These are phyloP conservation scores for Dryas drummondii DNA, from an alignment of 306 rosid genomes.

Conservation along the genomic window DNA sequence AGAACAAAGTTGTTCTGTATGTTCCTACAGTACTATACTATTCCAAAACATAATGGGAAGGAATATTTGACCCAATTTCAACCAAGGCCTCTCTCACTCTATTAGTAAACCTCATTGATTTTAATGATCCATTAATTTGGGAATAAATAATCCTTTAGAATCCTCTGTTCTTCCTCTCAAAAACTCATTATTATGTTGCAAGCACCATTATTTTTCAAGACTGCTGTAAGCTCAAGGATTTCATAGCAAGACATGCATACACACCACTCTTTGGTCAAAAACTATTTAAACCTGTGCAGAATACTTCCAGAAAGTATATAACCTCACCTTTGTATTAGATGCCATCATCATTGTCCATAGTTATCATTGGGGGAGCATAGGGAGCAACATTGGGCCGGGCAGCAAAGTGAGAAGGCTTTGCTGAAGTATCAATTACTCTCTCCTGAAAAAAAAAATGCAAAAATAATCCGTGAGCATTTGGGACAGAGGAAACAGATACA, in stretches of 20 bases:
- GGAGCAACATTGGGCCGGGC: constrained; percentile 67
- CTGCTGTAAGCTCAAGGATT: not conserved
- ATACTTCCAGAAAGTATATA: not conserved
- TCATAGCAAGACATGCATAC: not conserved
- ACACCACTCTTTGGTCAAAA: not conserved
- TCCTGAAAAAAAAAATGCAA: constrained; percentile 49
- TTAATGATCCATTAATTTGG: constrained; percentile 9
- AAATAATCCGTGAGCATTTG: constrained; percentile 19
- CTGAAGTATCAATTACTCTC: constrained; percentile 73
- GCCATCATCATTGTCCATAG: constrained; percentile 82
- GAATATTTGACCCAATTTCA: constrained; percentile 28
- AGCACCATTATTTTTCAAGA: not conserved
- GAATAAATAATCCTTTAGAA: constrained; percentile 17
- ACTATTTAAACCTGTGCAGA: not conserved
- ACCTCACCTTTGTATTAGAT: constrained; percentile 60
- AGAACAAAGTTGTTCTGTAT: constrained; percentile 13
- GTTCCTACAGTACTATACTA: constrained; percentile 5
- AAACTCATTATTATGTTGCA: not conserved
- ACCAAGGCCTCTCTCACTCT: constrained; percentile 9
- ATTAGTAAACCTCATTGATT: constrained; percentile 9
- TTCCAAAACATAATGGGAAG: constrained; percentile 22
- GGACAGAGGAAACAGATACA: constrained; percentile 1
- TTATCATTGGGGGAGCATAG: constrained; percentile 62
- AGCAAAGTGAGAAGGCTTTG: constrained; percentile 70
- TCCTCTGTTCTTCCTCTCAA: not conserved